Conservation (phyloP, 768 basidiomycete genomes). For the Naematelia encephala region DNA sequence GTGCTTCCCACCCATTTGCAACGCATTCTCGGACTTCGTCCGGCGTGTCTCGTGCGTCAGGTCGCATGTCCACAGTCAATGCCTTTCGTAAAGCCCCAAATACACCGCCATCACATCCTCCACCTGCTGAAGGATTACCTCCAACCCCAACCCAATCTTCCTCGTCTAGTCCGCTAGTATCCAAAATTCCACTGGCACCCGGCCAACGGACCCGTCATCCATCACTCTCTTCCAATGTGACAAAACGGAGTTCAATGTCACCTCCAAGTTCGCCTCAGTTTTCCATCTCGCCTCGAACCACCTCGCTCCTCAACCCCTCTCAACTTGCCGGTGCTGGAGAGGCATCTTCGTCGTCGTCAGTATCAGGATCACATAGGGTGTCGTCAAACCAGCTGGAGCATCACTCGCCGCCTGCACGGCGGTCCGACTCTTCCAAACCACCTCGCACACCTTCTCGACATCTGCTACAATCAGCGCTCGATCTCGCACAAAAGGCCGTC, state of each 20-base stretch:
- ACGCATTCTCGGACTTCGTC: not conserved
- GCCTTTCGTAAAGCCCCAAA: not conserved
- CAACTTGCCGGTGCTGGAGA: not conserved
- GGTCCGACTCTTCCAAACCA: constrained; percentile 4
- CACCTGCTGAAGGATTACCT: not conserved
- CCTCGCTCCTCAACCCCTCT: not conserved
- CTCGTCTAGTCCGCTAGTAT: constrained; percentile 3
- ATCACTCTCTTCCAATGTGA: not conserved
- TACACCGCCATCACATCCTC: not conserved
- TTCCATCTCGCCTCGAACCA: not conserved
- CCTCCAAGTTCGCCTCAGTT: not conserved
- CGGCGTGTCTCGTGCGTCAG: not conserved
- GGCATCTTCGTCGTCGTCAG: not conserved
- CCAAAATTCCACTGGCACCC: constrained; percentile 4
- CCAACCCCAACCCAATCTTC: constrained; percentile 1
- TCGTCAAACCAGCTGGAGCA: not conserved
- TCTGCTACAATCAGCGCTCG: constrained; percentile 45
- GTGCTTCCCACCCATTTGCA: not conserved
- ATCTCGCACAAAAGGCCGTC: constrained; percentile 48
- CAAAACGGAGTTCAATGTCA: not conserved
- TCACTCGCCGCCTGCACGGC: not conserved
- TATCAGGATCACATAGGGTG: not conserved
- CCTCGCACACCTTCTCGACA: constrained; percentile 41
- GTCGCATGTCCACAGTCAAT: not conserved
- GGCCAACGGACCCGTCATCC: not conserved